A percentile compares a stretch with the other conserved stretches of the same genome.
Evolutionary conservation across 495 filamentous ascomycete genomes (phyloP).

Genomic region (Xylona heveae): DNA sequence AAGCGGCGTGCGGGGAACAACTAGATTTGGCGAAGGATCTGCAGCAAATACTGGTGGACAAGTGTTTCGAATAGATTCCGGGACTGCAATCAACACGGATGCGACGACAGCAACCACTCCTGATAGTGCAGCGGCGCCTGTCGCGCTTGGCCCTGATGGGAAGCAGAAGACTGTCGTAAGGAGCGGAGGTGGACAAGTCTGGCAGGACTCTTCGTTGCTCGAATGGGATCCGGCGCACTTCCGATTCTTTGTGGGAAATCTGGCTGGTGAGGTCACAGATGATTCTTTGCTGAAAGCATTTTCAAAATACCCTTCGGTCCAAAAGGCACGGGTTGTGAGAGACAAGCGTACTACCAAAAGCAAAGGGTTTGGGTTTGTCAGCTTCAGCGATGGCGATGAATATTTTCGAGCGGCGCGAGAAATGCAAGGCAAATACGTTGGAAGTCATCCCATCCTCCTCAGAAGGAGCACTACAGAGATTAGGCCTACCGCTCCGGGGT

Average conservation of each 20-base stretch:
- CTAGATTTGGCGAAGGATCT: too few species aligned
- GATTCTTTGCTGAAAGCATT: constrained; percentile 91
- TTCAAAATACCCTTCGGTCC: constrained; percentile 62
- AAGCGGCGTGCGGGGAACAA: too few species aligned
- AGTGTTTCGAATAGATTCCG: neutral
- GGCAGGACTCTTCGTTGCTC: constrained; percentile 66
- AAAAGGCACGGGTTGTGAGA: constrained; percentile 84
- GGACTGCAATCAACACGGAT: neutral
- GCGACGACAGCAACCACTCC: constrained; percentile 17
- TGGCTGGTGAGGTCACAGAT: constrained; percentile 96
- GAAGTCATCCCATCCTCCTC: constrained; percentile 76
- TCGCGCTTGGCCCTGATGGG: constrained; percentile 12
- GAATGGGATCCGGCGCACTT: constrained; percentile 97
- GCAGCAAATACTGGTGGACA: too few species aligned
- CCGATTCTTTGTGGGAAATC: constrained; percentile 85
- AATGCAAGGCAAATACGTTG: constrained; percentile 99
- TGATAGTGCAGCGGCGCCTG: constrained; percentile 14
- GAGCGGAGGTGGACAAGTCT: constrained; percentile 71
- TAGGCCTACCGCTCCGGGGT: constrained; percentile 33
- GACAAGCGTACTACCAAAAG: constrained; percentile 92
- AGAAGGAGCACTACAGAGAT: constrained; percentile 82
- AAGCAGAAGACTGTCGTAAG: constrained; percentile 59
- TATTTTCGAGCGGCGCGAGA: constrained; percentile 89
- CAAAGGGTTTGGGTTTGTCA: constrained; percentile 90
- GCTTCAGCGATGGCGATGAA: constrained; percentile 85